A percentile compares a stretch with the other conserved stretches of the same genome.
These are phyloP conservation scores for Vitis amurensis DNA, from an alignment of 164 flowering plant genomes.

Conservation along the genomic window DNA sequence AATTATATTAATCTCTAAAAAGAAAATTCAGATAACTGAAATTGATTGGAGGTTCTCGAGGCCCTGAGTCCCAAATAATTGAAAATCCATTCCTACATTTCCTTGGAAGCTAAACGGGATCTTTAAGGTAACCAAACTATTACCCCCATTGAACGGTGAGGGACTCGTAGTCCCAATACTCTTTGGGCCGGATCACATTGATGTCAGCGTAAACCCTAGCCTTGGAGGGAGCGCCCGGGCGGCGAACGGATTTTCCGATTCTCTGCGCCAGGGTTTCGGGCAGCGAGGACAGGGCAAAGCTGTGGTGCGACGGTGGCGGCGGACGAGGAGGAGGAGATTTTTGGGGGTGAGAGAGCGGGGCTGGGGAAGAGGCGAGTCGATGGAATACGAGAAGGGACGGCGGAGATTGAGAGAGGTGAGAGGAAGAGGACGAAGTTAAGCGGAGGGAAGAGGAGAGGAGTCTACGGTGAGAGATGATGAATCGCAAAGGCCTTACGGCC, in stretches of 20 bases:
- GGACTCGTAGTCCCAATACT: conserved; percentile 94
- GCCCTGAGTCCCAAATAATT: too few species aligned
- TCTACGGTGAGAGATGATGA: conserved; percentile 14
- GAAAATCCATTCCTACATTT: too few species aligned
- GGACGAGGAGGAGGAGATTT: conserved; percentile 13
- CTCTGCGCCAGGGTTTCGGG: conserved; percentile 84
- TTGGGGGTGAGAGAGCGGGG: conserved; percentile 5
- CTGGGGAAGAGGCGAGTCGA: too few species aligned
- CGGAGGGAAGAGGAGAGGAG: too few species aligned
- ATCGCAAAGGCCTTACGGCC: conserved; percentile 68
- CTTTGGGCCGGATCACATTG: conserved; percentile 86
- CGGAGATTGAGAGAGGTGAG: too few species aligned
- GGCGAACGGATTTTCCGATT: conserved; percentile 80
- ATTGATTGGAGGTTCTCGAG: too few species aligned
- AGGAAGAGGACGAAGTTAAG: too few species aligned
- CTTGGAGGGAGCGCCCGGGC: conserved; percentile 89
- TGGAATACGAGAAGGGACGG: too few species aligned
- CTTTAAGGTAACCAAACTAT: neutral
- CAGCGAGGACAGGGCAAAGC: conserved; percentile 17
- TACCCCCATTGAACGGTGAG: conserved; percentile 98
- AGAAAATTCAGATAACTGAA: too few species aligned
- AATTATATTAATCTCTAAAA: too few species aligned
- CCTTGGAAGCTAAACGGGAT: neutral
- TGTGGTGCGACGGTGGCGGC: neutral
- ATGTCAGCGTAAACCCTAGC: conserved; percentile 90